Conservation (phyloP, 805 yeast species). For the Nakazawaea peltata region DNA sequence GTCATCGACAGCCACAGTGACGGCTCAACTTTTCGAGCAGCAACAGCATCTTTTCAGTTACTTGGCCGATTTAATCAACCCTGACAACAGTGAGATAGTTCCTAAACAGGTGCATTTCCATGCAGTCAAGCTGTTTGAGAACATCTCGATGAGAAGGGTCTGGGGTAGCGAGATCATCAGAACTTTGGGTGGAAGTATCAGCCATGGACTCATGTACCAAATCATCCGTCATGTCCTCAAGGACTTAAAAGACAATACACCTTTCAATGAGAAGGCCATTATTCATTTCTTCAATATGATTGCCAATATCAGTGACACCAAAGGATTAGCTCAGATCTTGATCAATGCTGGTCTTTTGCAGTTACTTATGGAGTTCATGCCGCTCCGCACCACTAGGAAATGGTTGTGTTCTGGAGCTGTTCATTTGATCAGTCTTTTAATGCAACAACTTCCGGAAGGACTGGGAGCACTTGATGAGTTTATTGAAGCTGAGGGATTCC, state of each 20-base stretch:
- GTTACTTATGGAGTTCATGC: constrained; percentile 54
- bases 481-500: constrained; percentile 59
- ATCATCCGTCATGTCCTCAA: constrained; percentile 57
- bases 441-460: constrained; percentile 35
- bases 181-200: constrained; percentile 77
- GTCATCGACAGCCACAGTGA: constrained; percentile 48
- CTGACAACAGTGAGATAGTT: constrained; percentile 39
- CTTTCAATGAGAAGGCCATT: constrained; percentile 40
- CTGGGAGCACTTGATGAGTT: constrained; percentile 58
- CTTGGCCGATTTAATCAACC: constrained; percentile 64
- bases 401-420: constrained; percentile 58
- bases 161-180: constrained; percentile 75
- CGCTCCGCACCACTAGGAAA: constrained; percentile 40
- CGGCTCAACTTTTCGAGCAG: constrained; percentile 59
- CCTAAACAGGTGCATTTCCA: constrained; percentile 46
- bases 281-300: constrained; percentile 49
- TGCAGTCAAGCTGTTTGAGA: constrained; percentile 61
- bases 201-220: constrained; percentile 77
- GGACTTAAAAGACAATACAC: constrained; percentile 25
- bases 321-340: constrained; percentile 45
- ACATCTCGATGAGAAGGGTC: constrained; percentile 54
- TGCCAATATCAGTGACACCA: constrained; percentile 51
- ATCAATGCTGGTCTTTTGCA: constrained; percentile 71
- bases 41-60: constrained; percentile 66
- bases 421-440: constrained; percentile 43